Base-by-base conservation (phyloP, 2,329 filamentous ascomycete genomes). In the Trichoderma brevicompactum region DNA sequence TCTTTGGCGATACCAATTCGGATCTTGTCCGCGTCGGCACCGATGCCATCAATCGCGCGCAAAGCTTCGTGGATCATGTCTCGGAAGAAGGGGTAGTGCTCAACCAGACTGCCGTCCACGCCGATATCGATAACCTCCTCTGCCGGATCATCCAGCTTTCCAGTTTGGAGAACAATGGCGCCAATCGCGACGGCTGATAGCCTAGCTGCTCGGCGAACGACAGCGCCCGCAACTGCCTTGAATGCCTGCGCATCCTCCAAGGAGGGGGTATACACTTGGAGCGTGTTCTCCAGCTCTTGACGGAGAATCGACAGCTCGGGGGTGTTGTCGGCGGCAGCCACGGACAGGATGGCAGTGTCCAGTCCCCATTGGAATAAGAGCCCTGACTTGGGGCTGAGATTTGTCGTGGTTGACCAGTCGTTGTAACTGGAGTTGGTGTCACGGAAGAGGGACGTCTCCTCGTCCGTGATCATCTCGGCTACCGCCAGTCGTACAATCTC, bases 1-100 rank as follows among this genome's bases (percentile, higher is more conserved):
- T 99, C 95, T 83, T 97, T 97, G 68, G 95, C 95, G 73, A 98
- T 95, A 23, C 94, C 95, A 73, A 99, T 97, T 65, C 92, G 86
- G 69, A 99, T 91, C 79, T 89, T 91, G 79, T 91, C 90, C 69
- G 96, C 93, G 10, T 85, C 81, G 52, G 83, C 80, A 5, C 94
- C 94, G 72, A 98, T 91, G 67, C 90, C 87, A 15, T 92, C 85
- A 61, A 97, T 87, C 64, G 87, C 87, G 56, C 88, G 81, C 66
- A 98, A 82, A 7, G 92, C 92, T 74, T 96, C 91, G 68, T 94
- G 87, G 68, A 98, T 90, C 81, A 95, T 91, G 65, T 91, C 89
- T 69, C 95, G 89, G 79, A 97, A 99, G 74, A 89, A 89, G 8
- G 95, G 95, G 78, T 98, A 98, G 80, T 96, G 95, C 78, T 98